Evolutionary conservation across 352 stramenopile species (phyloP), one percentile per base, ranked within the genome.

Genomic region (Phytophthora cryptogea): DNA sequence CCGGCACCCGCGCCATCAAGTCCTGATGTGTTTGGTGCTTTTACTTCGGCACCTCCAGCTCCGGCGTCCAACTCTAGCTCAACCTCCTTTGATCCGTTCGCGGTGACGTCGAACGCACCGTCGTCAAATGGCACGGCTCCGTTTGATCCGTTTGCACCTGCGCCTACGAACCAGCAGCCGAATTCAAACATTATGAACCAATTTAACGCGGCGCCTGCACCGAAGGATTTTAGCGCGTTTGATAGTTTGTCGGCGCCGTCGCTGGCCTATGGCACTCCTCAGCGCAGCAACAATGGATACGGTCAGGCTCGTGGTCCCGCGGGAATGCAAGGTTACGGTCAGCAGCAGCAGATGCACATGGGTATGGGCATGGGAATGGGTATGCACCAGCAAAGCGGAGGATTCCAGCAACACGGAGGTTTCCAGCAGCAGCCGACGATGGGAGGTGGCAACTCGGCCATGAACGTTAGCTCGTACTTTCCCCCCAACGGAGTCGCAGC

Each of bases 141-240:
- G 5, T 78, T 80, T 49, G 70, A 80, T 20, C 59, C 74, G 32
- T 76, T 76, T 36, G 54, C 48, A 2, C 32, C 59, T 36, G 53
- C 50, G 33, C n/a, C 46, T 16, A 52, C 49, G 14, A 67, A 35
- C 36, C 52, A 66, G 9, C 49, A 65, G 2, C 57, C 56, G 7
- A 45, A 48, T 3, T 10, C 59, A 46, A 67, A 45, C 54, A 56
- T 52, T 53, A 68, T 65, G 64, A 63, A 54, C 31, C 54, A 69
- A 40, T 72, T 67, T 17, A 48, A 70, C 37, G 58, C 68, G 37
- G 37, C 60, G 11, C 59, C 59, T 3, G 63, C 63, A 30, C 59
- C 54, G 7, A 66, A 63, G 35, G 83, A 89, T 57, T 91, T 89
- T 39, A 86, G 67, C 33, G 82, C 73, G 4, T 91, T 91, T 27